Conservation (phyloP, 208 protist genomes). For the Tritrichomonas foetus region DNA sequence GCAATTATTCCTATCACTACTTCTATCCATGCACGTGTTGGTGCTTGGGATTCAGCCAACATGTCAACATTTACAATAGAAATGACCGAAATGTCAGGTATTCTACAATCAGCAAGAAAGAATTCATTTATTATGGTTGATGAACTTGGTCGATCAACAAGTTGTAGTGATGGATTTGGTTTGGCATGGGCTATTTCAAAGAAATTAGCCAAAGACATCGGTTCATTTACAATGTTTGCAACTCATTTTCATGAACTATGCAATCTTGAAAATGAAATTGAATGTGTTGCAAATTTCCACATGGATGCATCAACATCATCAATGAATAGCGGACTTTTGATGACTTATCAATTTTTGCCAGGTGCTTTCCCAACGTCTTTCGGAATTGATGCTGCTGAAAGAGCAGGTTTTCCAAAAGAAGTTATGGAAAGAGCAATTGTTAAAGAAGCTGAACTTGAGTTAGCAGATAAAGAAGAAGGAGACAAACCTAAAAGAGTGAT, state of each 20-base stretch:
- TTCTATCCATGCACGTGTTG: constrained; percentile 91
- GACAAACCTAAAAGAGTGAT: neutral
- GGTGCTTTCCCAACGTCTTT: constrained; percentile 69
- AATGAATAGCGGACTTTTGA: constrained; percentile 54
- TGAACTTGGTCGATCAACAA: constrained; percentile 96
- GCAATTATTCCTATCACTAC: constrained; percentile 69
- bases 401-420: constrained; percentile 67
- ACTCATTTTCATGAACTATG: constrained; percentile 99
- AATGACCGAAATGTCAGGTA: constrained; percentile 96
- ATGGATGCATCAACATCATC: constrained; percentile 45
- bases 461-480: neutral
- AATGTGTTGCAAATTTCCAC: constrained; percentile 22
- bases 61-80: constrained; percentile 99
- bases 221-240: constrained; percentile 80
- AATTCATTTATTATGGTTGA: constrained; percentile 95
- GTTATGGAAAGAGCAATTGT: constrained; percentile 50
- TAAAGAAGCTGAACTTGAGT: constrained; percentile 49
- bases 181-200: constrained; percentile 96
- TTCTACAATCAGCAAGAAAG: constrained; percentile 75
- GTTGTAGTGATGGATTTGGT: constrained; percentile 98
- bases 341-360: constrained; percentile 56
- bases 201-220: constrained; percentile 53
- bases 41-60: constrained; percentile 83
- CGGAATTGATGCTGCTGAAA: constrained; percentile 74
- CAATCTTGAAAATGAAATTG: constrained; percentile 60